These are phyloP conservation scores for Rhynchosporium graminicola DNA, from an alignment of 2,329 filamentous ascomycete genomes.

Conservation along the genomic window DNA sequence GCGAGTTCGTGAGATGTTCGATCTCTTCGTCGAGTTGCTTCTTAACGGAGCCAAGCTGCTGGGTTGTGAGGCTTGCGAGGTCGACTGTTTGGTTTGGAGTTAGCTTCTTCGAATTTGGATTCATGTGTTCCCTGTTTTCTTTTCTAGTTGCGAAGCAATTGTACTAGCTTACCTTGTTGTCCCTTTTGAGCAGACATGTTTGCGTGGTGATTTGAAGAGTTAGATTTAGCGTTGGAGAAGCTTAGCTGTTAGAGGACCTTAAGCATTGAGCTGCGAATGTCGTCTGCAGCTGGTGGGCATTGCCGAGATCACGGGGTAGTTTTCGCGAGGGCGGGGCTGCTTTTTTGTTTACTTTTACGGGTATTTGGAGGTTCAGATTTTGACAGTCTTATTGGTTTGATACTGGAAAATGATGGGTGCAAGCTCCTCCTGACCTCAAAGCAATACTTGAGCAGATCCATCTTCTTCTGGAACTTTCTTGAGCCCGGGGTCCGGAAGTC, in stretches of 20 bases:
- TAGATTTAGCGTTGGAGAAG: neutral
- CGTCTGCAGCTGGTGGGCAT: conserved; percentile 1
- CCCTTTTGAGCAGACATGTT: conserved; percentile 25
- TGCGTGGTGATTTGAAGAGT: neutral
- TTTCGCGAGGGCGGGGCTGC: neutral
- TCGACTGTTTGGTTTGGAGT: conserved; percentile 51
- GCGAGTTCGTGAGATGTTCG: conserved; percentile 88
- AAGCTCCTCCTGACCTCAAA: too few species aligned
- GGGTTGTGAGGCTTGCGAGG: conserved; percentile 75
- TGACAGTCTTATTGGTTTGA: too few species aligned
- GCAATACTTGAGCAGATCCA: too few species aligned
- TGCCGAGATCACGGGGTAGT: conserved; percentile 7
- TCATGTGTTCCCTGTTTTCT: neutral
- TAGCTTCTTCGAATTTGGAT: neutral
- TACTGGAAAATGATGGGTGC: too few species aligned
- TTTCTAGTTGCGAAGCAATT: neutral
- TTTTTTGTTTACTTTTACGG: conserved; percentile 7
- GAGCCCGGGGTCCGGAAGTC: too few species aligned
- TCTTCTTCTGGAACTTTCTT: too few species aligned
- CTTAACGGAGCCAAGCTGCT: conserved; percentile 89
- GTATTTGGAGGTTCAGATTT: neutral
- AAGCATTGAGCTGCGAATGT: neutral
- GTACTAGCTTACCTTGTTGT: conserved; percentile 22
- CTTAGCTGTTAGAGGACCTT: neutral
- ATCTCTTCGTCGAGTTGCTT: conserved; percentile 96